These are phyloP conservation scores for Diaporthe citri DNA, from an alignment of 2,329 filamentous ascomycete genomes.

Conservation along the genomic window DNA sequence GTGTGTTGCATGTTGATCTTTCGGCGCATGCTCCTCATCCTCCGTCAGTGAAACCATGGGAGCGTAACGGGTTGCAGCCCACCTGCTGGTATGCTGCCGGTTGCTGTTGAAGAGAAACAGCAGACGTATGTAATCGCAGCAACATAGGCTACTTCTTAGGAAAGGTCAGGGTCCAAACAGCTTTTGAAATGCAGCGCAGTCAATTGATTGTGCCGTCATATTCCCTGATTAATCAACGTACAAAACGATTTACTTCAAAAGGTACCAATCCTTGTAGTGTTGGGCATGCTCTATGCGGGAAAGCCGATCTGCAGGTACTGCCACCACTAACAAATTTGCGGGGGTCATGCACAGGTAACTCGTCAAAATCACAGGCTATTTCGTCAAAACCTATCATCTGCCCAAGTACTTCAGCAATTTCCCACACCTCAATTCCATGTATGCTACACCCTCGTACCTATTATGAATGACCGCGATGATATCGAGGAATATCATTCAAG, in stretches of 20 bases:
- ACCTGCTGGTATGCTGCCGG: too few relatives aligned
- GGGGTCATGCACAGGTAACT: background rate
- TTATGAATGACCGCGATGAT: too few relatives aligned
- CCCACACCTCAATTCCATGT: background rate
- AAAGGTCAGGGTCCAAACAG: background rate
- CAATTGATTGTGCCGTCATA: background rate
- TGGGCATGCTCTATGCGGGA: background rate
- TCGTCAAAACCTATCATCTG: background rate
- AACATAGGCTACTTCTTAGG: background rate
- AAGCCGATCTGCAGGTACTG: background rate
- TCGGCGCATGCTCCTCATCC: background rate
- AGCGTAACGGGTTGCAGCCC: background rate
- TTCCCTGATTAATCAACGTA: background rate
- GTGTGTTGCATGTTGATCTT: background rate
- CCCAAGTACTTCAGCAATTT: background rate
- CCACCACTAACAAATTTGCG: background rate
- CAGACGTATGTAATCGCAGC: too few relatives aligned
- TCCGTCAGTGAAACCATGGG: background rate
- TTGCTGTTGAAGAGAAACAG: too few relatives aligned
- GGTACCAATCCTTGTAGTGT: background rate
- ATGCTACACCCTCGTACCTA: background rate
- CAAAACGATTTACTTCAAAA: background rate
- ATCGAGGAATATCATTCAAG: background rate
- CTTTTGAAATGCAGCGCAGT: background rate
- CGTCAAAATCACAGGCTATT: background rate